Conservation (phyloP, 129 eudicot species). For the Pseudognaphalium luteoalbum region DNA sequence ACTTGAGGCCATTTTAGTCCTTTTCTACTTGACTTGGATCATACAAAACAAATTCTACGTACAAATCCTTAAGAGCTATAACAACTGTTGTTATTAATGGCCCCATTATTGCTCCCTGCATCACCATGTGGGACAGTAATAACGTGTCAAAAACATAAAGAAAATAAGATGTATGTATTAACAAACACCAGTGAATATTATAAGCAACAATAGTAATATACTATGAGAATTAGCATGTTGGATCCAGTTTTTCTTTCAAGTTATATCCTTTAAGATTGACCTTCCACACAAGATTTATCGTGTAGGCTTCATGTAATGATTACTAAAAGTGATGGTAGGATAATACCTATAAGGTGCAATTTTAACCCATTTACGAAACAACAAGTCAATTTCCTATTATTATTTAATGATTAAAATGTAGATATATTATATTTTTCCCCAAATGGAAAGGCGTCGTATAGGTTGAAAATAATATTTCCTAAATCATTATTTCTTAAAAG, state of each 20-base stretch:
- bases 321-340: not conserved
- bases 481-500: not conserved
- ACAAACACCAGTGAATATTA: not conserved
- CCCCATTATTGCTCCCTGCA: slow-evolving; percentile 99
- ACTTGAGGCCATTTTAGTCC: slow-evolving; percentile 11
- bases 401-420: too few species aligned
- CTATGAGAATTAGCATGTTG: not conserved
- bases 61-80: slow-evolving; percentile 91
- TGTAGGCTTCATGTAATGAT: not conserved
- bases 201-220: not conserved
- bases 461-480: not conserved
- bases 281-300: not conserved
- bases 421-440: not conserved
- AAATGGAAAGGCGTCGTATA: not conserved
- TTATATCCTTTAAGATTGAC: not conserved
- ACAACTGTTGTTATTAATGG: slow-evolving; percentile 94
- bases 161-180: not conserved
- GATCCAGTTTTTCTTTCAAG: not conserved
- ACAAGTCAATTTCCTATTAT: not conserved
- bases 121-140: slow-evolving; percentile 22
- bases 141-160: not conserved
- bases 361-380: not conserved
- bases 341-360: not conserved
- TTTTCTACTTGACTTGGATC: slow-evolving; percentile 42
- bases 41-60: slow-evolving; percentile 83